A percentile compares a stretch with the other conserved stretches of the same genome.
These are phyloP conservation scores for Somion occarium DNA, from an alignment of 1,284 basidiomycete genomes.

Conservation along the genomic window DNA sequence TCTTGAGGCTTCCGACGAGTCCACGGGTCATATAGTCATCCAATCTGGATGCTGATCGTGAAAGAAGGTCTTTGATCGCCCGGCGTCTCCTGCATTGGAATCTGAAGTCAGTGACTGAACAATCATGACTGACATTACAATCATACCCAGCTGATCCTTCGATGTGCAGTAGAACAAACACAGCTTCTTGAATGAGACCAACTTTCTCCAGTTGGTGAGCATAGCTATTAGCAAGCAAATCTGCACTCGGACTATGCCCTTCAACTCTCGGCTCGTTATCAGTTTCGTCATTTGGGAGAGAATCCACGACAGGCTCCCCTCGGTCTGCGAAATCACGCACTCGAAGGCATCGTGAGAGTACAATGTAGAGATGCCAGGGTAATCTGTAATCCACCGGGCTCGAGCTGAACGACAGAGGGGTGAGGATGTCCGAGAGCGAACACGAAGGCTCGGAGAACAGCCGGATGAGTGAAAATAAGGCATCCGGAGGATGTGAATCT, in stretches of 20 bases:
- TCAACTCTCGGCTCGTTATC: constrained; percentile 44
- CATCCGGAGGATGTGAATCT: constrained; percentile 50
- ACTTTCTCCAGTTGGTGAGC: constrained; percentile 83
- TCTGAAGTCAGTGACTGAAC: constrained; percentile 1
- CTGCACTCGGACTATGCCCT: constrained; percentile 80
- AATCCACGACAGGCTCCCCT: constrained; percentile 38
- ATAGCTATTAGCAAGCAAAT: constrained; percentile 79
- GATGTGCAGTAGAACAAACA: constrained; percentile 88
- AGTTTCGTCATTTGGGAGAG: constrained; percentile 33
- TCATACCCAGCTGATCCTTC: constrained; percentile 74
- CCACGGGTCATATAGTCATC: constrained; percentile 71
- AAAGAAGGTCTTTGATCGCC: constrained; percentile 79
- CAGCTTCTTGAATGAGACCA: constrained; percentile 82
- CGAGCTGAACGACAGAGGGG: constrained; percentile 71
- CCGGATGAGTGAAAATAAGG: constrained; percentile 80
- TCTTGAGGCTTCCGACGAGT: constrained; percentile 69
- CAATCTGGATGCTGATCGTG: constrained; percentile 66
- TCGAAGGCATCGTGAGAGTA: constrained; percentile 80
- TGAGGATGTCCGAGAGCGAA: constrained; percentile 56
- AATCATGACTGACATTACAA: not conserved
- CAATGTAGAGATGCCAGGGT: constrained; percentile 91
- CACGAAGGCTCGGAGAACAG: constrained; percentile 68
- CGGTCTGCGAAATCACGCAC: constrained; percentile 86
- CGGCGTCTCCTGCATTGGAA: constrained; percentile 57
- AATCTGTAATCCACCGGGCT: constrained; percentile 80